Percentiles rank a stretch among this genome's conserved stretches.
Evolutionary conservation across 805 yeast genomes (phyloP).

Genomic region (Geotrichum ghanense): DNA sequence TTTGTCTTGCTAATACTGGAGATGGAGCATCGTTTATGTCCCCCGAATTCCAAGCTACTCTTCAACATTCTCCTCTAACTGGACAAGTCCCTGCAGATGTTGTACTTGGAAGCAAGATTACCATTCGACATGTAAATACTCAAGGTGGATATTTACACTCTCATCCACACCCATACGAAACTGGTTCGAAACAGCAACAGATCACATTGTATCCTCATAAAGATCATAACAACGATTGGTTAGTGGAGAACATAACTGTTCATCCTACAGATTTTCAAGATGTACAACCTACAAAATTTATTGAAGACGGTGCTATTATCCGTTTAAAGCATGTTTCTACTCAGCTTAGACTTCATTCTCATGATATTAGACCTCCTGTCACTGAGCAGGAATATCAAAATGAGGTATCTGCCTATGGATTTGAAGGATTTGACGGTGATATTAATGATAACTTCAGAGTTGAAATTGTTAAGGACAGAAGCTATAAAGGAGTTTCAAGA

Average conservation of each 20-base stretch:
- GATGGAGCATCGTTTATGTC: conserved; percentile 53
- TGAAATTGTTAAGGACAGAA: conserved; percentile 33
- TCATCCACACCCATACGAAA: conserved; percentile 48
- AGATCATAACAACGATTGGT: conserved; percentile 66
- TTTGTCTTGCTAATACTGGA: conserved; percentile 34
- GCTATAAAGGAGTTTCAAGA: conserved; percentile 27
- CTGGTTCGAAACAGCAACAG: conserved; percentile 67
- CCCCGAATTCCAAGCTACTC: conserved; percentile 53
- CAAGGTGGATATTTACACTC: conserved; percentile 76
- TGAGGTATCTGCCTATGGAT: conserved; percentile 70
- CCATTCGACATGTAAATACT: conserved; percentile 58
- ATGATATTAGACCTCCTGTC: conserved; percentile 72
- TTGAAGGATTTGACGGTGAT: conserved; percentile 50
- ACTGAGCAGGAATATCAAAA: conserved; percentile 83
- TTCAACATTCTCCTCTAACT: conserved; percentile 32
- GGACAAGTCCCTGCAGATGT: conserved; percentile 47
- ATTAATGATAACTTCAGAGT: conserved; percentile 61
- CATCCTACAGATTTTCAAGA: conserved; percentile 19
- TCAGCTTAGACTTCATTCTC: conserved; percentile 56
- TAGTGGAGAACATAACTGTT: conserved; percentile 37
- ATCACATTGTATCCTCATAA: conserved; percentile 59
- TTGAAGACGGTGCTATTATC: conserved; percentile 45
- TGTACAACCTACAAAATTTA: conserved; percentile 43
- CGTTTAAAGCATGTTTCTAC: conserved; percentile 61
- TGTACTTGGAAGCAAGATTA: conserved; percentile 58